These are phyloP conservation scores for Euphrasia confusa DNA, from an alignment of 257 asterid species.

Conservation along the genomic window DNA sequence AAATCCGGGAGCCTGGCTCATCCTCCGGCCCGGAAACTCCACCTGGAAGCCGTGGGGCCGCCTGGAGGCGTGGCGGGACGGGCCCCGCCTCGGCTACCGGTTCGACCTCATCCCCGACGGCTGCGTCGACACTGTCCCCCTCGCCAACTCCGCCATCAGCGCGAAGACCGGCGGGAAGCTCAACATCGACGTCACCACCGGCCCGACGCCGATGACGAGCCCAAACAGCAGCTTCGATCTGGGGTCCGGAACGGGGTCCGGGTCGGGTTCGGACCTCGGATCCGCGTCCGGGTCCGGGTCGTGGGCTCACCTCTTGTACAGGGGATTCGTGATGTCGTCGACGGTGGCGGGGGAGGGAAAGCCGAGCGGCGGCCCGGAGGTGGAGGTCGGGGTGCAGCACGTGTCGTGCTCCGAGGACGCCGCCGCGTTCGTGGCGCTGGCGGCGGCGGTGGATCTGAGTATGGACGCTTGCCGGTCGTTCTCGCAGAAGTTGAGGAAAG, in stretches of 20 bases:
- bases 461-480: slow-evolving; percentile 86
- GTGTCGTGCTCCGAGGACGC: slow-evolving; percentile 96
- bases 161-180: slow-evolving; percentile 66
- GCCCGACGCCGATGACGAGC: slow-evolving; percentile 70
- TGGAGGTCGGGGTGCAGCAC: slow-evolving; percentile 91
- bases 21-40: slow-evolving; percentile 74
- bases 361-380: slow-evolving; percentile 63
- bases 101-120: slow-evolving; percentile 88
- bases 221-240: slow-evolving; percentile 87
- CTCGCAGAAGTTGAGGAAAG: slow-evolving; percentile 75
- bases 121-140: slow-evolving; percentile 57
- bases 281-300: slow-evolving; percentile 72
- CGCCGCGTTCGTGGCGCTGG: slow-evolving; percentile 90
- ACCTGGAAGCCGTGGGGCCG: slow-evolving; percentile 99
- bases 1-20: slow-evolving; percentile 97
- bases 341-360: slow-evolving; percentile 67
- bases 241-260: slow-evolving; percentile 61
- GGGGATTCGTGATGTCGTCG: slow-evolving; percentile 91
- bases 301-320: slow-evolving; percentile 66
- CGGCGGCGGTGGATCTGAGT: slow-evolving; percentile 92
- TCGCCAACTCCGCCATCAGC: slow-evolving; percentile 58
- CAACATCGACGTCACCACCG: slow-evolving; percentile 66
- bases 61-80: slow-evolving; percentile 88
- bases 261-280: slow-evolving; percentile 49
- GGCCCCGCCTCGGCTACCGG: slow-evolving; percentile 68